Percentiles rank a stretch among this genome's conserved stretches.
Conservation (phyloP, 1,284 basidiomycete genomes). For the Neonothopanus nambi region DNA sequence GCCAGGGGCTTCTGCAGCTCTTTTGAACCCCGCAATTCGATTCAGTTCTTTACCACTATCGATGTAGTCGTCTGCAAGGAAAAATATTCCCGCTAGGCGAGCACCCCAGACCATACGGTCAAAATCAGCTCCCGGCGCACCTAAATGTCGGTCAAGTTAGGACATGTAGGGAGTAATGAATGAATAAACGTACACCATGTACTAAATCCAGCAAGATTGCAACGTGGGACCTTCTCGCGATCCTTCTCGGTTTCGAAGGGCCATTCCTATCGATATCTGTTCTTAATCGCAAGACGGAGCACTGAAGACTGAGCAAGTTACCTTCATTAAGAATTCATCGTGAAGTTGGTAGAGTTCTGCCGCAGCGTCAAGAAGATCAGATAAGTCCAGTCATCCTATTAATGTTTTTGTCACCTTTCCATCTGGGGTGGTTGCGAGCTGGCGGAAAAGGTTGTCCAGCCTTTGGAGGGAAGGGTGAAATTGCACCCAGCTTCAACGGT, state of each 20-base stretch:
- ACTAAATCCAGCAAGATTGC: slow-evolving; percentile 16
- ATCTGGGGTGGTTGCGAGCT: slow-evolving; percentile 9
- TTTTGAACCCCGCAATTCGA: slow-evolving; percentile 16
- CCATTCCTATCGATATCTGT: slow-evolving; percentile 8
- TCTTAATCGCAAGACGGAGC: not conserved
- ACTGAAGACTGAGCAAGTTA: not conserved
- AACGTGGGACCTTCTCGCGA: slow-evolving; percentile 2
- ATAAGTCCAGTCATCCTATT: not conserved
- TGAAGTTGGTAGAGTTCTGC: slow-evolving; percentile 15
- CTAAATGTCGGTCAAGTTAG: not conserved
- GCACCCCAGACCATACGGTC: slow-evolving; percentile 18
- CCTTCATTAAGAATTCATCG: slow-evolving; percentile 18
- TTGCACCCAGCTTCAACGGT: not conserved
- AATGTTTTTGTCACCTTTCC: slow-evolving; percentile 3
- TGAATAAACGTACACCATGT: slow-evolving; percentile 13
- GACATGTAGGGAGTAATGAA: not conserved
- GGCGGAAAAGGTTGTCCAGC: slow-evolving; percentile 8
- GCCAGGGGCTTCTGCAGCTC: slow-evolving; percentile 14
- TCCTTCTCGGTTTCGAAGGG: slow-evolving; percentile 14
- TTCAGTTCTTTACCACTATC: slow-evolving; percentile 15
- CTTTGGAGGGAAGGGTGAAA: slow-evolving; percentile 2
- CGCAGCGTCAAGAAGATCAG: not conserved
- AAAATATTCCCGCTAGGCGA: slow-evolving; percentile 14
- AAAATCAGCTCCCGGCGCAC: slow-evolving; percentile 16
- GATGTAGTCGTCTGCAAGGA: slow-evolving; percentile 17